Evolutionary conservation across 768 basidiomycete genomes (phyloP).

Genomic region (Amanita subjunquillea): DNA sequence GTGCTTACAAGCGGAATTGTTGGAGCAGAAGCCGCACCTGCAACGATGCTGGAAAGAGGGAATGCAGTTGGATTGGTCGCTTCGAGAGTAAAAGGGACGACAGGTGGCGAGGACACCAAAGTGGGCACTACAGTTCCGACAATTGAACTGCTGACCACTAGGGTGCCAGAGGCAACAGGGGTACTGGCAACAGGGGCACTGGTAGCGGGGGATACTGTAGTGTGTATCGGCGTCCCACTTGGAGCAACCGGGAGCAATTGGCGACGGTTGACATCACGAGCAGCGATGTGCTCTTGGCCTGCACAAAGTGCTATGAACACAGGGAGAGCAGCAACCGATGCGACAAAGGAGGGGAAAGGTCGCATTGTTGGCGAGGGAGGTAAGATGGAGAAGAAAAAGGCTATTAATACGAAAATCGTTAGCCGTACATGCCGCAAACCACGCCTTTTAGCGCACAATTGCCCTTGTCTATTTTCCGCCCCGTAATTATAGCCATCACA

Average conservation of each 20-base stretch:
- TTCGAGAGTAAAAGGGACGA: constrained; percentile 32
- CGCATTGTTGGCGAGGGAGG: neutral
- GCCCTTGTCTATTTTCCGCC: neutral
- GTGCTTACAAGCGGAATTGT: constrained; percentile 39
- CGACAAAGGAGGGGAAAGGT: neutral
- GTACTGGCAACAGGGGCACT: constrained; percentile 4
- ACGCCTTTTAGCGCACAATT: neutral
- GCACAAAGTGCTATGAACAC: constrained; percentile 15
- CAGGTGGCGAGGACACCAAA: constrained; percentile 12
- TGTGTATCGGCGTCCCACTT: neutral
- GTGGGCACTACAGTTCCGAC: constrained; percentile 9
- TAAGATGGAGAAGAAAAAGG: neutral
- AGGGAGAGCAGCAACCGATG: constrained; percentile 26
- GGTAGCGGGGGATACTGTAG: constrained; percentile 2
- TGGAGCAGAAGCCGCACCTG: constrained; percentile 27
- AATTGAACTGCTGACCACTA: neutral
- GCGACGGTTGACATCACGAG: neutral
- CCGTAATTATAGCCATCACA: constrained; percentile 21
- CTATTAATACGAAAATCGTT: neutral
- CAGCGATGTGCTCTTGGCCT: neutral
- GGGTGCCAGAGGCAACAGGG: constrained; percentile 4
- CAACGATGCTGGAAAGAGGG: constrained; percentile 40
- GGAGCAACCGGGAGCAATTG: neutral
- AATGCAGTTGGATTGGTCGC: constrained; percentile 53
- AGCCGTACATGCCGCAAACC: neutral